phyloP scores from a whole-genome alignment of 1,139 yeast genomes.

The Meyerozyma carpophila region DNA sequence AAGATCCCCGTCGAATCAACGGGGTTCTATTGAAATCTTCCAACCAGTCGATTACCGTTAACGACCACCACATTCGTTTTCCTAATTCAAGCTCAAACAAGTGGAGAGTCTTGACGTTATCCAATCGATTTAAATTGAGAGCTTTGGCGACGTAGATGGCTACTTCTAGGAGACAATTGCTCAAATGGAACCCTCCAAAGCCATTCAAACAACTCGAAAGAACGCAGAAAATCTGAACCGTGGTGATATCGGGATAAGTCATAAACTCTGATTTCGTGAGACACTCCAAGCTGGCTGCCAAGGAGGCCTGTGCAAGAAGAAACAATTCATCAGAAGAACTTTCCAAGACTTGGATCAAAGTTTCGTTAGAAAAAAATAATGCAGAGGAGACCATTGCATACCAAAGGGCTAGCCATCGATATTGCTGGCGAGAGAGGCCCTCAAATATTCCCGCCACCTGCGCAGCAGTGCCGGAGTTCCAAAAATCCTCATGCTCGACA shows the following conservation, averaged over 20 bases:
- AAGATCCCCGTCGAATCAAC: not conserved
- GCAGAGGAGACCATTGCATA: not conserved
- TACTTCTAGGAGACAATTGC: slow-evolving; percentile 17
- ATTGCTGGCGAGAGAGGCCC: not conserved
- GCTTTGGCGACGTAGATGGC: slow-evolving; percentile 21
- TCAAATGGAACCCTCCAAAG: slow-evolving; percentile 24
- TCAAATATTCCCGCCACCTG: not conserved
- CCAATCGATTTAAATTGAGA: slow-evolving; percentile 18
- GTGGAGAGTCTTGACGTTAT: slow-evolving; percentile 5
- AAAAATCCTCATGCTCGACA: slow-evolving; percentile 10
- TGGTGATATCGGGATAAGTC: slow-evolving; percentile 20
- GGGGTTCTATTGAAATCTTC: slow-evolving; percentile 19
- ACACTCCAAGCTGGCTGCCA: slow-evolving; percentile 25
- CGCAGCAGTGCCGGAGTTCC: not conserved
- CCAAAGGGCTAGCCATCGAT: not conserved
- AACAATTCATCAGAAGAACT: not conserved
- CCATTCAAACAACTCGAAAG: slow-evolving; percentile 21
- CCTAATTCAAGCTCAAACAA: slow-evolving; percentile 18
- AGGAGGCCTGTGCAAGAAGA: slow-evolving; percentile 19
- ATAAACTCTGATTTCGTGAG: slow-evolving; percentile 26
- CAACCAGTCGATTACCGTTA: slow-evolving; percentile 28
- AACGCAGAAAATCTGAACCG: slow-evolving; percentile 24
- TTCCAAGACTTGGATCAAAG: not conserved
- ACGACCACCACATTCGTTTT: slow-evolving; percentile 27
- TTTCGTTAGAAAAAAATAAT: not conserved